Percentiles rank a stretch among this genome's conserved stretches.
Conservation (phyloP, 1,284 basidiomycete species). For the Kwoniella shivajii region DNA sequence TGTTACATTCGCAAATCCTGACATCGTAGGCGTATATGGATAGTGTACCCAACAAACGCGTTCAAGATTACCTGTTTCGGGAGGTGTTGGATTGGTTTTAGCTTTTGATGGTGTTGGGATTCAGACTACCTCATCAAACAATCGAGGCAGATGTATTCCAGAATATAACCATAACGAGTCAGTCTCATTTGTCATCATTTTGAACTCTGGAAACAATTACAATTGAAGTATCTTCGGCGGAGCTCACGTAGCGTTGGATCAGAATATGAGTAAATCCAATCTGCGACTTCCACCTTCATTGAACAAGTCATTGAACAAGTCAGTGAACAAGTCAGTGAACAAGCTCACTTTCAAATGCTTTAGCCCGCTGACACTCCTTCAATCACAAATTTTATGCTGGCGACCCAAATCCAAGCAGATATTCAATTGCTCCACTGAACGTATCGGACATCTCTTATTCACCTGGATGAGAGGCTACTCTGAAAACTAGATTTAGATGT, state of each 20-base stretch:
- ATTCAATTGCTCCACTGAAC: slow-evolving; percentile 68
- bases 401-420: slow-evolving; percentile 82
- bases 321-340: too few relatives aligned
- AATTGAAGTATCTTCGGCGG: background rate
- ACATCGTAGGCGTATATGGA: slow-evolving; percentile 62
- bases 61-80: slow-evolving; percentile 66
- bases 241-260: slow-evolving; percentile 27
- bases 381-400: slow-evolving; percentile 81
- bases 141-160: slow-evolving; percentile 80
- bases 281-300: background rate
- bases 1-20: too few relatives aligned
- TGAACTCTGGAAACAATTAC: background rate
- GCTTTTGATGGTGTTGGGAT: slow-evolving; percentile 81
- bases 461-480: slow-evolving; percentile 70
- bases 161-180: slow-evolving; percentile 80
- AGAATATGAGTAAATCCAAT: slow-evolving; percentile 29
- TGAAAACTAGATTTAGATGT: slow-evolving; percentile 80
- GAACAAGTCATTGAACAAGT: slow-evolving; percentile 60
- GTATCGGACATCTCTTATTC: slow-evolving; percentile 75
- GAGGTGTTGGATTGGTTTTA: slow-evolving; percentile 81
- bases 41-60: slow-evolving; percentile 76
- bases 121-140: slow-evolving; percentile 82
- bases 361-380: slow-evolving; percentile 80
- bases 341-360: slow-evolving; percentile 49
- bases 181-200: slow-evolving; percentile 50